These are phyloP conservation scores for Cylindrodendrum hubeiense DNA, from an alignment of 2,329 filamentous ascomycete species.

Conservation along the genomic window DNA sequence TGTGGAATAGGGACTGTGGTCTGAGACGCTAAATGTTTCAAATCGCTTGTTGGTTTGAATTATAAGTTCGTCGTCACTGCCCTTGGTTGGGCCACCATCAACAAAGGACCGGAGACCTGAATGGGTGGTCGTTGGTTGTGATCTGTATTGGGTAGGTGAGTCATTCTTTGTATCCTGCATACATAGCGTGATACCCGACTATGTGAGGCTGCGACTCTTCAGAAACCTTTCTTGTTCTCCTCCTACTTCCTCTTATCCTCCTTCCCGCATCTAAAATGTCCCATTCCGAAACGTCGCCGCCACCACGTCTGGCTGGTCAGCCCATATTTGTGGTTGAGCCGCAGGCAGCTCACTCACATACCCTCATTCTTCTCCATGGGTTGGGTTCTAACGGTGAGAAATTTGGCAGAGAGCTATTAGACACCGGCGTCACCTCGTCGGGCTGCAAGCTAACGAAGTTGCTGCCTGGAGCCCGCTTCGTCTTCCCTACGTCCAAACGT, in stretches of 20 bases:
- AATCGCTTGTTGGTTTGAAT: not conserved
- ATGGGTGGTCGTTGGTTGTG: no score
- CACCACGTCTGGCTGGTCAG: no score
- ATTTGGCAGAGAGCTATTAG: conserved; percentile 50
- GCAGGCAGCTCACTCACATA: conserved; percentile 39
- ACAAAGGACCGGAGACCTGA: no score
- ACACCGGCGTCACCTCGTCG: conserved; percentile 40
- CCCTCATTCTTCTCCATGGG: conserved; percentile 47
- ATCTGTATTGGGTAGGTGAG: no score
- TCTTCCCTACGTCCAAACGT: conserved; percentile 63
- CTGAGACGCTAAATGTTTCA: not conserved
- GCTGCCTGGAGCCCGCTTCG: conserved; percentile 56
- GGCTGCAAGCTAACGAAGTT: conserved; percentile 48
- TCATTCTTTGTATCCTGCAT: no score
- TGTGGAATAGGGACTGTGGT: not conserved
- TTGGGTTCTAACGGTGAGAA: conserved; percentile 48
- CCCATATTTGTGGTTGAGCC: conserved; percentile 36
- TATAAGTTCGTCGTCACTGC: not conserved
- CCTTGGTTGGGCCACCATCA: not conserved
- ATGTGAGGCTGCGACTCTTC: no score
- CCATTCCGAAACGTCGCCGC: no score
- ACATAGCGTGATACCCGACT: no score
- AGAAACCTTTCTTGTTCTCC: no score
- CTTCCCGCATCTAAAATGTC: no score
- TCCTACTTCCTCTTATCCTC: no score